Base-by-base conservation (phyloP, 495 filamentous ascomycete species). In the Penicilliopsis zonata region DNA sequence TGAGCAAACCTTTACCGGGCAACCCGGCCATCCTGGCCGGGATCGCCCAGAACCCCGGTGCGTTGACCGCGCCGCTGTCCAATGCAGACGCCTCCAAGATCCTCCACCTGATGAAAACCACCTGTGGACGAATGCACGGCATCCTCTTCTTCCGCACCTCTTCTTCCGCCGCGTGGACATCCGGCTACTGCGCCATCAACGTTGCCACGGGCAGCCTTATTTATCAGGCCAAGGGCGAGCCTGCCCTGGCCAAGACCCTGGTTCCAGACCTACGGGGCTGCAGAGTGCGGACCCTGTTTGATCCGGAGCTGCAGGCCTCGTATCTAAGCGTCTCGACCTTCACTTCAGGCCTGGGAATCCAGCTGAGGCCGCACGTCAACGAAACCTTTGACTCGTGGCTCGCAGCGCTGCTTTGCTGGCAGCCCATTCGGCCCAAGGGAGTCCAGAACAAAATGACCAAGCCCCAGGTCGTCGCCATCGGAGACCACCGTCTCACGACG, bases 371-470 rank as follows among this genome's bases (percentile, higher is more conserved):
- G 6, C 63, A 78, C 39, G 72, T 74, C 3, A 63, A 70, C 32
- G 73, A 80, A 25, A 85, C 94, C 18, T 78, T 84, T 41, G 85
- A 95, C 40, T 72, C 78, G 5, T 98, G 90, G 90, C 76, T 93
- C 24, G 87, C 90, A 13, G 88, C 88, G 12, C 54, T 98, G 30
- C 66, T 96, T 3, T 94, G 84, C 44, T 98, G 90, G 90, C 86
- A 92, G 50, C 85, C 88, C 9, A 74, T 90, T 38, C 76, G 79
- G 28, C 80, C 84, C 0, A 79, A 76, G 38, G 77, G 77, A 8
- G 74, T 75, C 10, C 74, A 69, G 57, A 86, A 75, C 52, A 81
- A 72, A 56, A 78, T 72, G 80, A 76, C 69, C 42, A 86, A 70
- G 51, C 70, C 63, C 46, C 80, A 68, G 55, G 70, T 43, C 37